A percentile compares a stretch with the other conserved stretches of the same genome.
These are phyloP conservation scores for Trichoderma arundinaceum DNA, from an alignment of 2,329 filamentous ascomycete genomes.

Conservation along the genomic window DNA sequence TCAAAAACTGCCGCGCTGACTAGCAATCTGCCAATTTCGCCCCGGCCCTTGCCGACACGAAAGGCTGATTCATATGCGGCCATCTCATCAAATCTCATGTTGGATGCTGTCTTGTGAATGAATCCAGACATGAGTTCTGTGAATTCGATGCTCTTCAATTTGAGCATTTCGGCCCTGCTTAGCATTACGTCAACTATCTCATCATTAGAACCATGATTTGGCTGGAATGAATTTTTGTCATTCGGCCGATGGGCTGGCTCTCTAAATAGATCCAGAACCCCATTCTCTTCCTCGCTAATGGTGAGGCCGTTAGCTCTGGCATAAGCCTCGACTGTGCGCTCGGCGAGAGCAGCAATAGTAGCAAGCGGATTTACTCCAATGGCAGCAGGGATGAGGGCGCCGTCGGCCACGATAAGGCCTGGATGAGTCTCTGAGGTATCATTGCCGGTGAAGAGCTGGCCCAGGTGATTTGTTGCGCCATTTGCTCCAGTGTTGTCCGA, in stretches of 20 bases:
- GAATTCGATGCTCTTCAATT: constrained; percentile 60
- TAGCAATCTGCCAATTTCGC: constrained; percentile 63
- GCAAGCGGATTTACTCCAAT: constrained; percentile 71
- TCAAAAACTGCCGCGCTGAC: constrained; percentile 63
- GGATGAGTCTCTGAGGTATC: constrained; percentile 55
- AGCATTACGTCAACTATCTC: neutral
- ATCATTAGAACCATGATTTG: neutral
- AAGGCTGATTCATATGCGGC: constrained; percentile 61
- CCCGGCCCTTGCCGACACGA: constrained; percentile 58
- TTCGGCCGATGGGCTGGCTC: constrained; percentile 50
- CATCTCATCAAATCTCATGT: constrained; percentile 51
- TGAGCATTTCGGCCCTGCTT: constrained; percentile 26
- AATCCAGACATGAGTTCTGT: constrained; percentile 69
- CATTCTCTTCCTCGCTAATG: constrained; percentile 55
- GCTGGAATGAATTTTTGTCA: neutral
- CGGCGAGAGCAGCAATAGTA: constrained; percentile 71
- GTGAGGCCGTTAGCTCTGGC: constrained; percentile 48
- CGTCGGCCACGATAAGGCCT: constrained; percentile 68
- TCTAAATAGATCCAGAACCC: constrained; percentile 60
- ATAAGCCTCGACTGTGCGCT: constrained; percentile 63
- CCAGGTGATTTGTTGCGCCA: constrained; percentile 66
- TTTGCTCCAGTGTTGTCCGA: constrained; percentile 60
- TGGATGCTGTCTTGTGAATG: constrained; percentile 52
- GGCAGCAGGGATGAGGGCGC: constrained; percentile 64
- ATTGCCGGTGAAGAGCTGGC: constrained; percentile 62